phyloP scores from a whole-genome alignment of 2,329 filamentous ascomycete species.

The Botrytis byssoidea region DNA sequence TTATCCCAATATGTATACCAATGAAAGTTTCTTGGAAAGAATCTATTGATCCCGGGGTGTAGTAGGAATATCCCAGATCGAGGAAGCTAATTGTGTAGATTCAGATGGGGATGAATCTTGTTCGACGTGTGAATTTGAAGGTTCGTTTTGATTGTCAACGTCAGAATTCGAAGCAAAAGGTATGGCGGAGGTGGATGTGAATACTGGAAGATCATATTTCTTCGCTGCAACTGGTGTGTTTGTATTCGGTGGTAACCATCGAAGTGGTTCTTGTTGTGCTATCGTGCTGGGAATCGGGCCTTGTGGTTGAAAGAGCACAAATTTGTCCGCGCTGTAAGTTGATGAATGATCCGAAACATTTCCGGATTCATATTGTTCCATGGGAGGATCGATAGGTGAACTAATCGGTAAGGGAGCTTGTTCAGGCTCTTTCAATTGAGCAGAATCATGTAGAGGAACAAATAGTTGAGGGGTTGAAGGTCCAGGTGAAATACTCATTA shows the following conservation, averaged over 20 bases:
- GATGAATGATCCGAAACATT: conserved; percentile 18
- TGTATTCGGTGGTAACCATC: conserved; percentile 53
- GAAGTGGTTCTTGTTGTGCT: conserved; percentile 44
- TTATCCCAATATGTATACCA: not conserved
- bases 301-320: conserved; percentile 57
- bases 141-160: conserved; percentile 17
- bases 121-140: conserved; percentile 13
- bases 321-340: conserved; percentile 42
- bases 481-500: conserved; percentile 20
- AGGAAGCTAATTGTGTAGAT: conserved; percentile 24
- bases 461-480: conserved; percentile 28
- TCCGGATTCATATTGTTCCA: conserved; percentile 3
- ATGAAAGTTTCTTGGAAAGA: not conserved
- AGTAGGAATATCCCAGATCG: conserved; percentile 41
- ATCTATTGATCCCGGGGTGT: conserved; percentile 33
- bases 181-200: conserved; percentile 36
- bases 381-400: conserved; percentile 27
- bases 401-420: conserved; percentile 31
- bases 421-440: conserved; percentile 28
- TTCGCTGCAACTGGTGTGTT: conserved; percentile 32
- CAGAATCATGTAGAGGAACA: conserved; percentile 22
- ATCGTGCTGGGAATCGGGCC: conserved; percentile 47
- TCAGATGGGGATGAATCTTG: conserved; percentile 5
- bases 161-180: conserved; percentile 30
- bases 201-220: conserved; percentile 36